Evolutionary conservation across 441 rosid species (phyloP).

Genomic region (Adansonia grandidieri): DNA sequence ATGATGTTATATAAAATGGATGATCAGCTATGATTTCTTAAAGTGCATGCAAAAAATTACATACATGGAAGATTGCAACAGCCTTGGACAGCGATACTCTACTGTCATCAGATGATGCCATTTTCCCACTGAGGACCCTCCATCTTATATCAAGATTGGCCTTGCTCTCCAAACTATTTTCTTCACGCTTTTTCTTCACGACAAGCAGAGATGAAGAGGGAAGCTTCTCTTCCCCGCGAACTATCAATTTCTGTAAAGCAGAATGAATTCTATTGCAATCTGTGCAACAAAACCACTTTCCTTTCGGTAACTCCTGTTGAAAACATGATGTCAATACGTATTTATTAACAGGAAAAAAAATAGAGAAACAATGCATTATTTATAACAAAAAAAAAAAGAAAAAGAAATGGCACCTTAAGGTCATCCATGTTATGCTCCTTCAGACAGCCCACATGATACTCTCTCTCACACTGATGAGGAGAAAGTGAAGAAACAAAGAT

Average conservation of each 20-base stretch:
- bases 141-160: conserved; percentile 68
- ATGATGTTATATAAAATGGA: not conserved
- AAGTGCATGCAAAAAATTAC: conserved; percentile 22
- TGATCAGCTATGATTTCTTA: not conserved
- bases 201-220: conserved; percentile 52
- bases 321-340: conserved; percentile 24
- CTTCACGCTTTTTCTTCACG: conserved; percentile 54
- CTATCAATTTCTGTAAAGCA: conserved; percentile 59
- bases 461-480: conserved; percentile 95
- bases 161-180: conserved; percentile 38
- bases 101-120: conserved; percentile 52
- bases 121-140: conserved; percentile 79
- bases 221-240: conserved; percentile 75
- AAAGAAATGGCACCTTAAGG: conserved; percentile 59
- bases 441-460: conserved; percentile 92
- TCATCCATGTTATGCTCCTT: conserved; percentile 79
- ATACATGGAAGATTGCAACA: conserved; percentile 79
- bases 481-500: conserved; percentile 22
- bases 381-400: too few relatives aligned
- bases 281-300: conserved; percentile 80
- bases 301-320: conserved; percentile 83
- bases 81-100: conserved; percentile 64
- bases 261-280: conserved; percentile 61
- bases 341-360: conserved; percentile 14
- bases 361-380: not conserved